phyloP scores from a whole-genome alignment of 192 early-diverging fungal species.

The Jimgerdemannia flammicorona region DNA sequence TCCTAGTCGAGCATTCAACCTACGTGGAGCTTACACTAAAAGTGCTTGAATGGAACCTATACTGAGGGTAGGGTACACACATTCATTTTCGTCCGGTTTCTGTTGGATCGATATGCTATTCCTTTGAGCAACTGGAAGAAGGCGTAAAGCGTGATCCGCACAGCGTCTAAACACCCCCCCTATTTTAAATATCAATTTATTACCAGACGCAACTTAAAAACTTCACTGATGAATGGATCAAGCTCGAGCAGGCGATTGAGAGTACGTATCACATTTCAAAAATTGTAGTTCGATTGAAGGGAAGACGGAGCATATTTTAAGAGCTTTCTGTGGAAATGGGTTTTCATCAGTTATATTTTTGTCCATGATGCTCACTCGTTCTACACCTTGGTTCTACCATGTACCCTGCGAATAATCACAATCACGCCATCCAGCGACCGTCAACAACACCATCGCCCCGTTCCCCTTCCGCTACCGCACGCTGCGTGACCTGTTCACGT shows the following conservation, averaged over 20 bases:
- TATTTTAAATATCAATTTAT: not conserved
- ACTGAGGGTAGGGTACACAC: constrained; percentile 28
- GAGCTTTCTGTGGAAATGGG: too few relatives aligned
- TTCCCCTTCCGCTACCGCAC: constrained; percentile 32
- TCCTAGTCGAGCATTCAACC: constrained; percentile 37
- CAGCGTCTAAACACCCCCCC: too few relatives aligned
- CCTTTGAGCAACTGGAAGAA: not conserved
- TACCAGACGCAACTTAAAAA: not conserved
- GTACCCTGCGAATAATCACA: not conserved
- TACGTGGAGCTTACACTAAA: constrained; percentile 32
- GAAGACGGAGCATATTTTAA: too few relatives aligned
- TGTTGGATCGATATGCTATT: not conserved
- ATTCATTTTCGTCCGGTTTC: too few relatives aligned
- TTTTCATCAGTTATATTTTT: too few relatives aligned
- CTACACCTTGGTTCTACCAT: too few relatives aligned
- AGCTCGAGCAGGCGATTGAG: not conserved
- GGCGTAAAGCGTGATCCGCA: too few relatives aligned
- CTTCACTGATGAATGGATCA: not conserved
- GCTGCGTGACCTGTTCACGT: constrained; percentile 18
- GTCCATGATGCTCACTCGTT: too few relatives aligned
- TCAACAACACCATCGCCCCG: constrained; percentile 29
- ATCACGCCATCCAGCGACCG: constrained; percentile 13
- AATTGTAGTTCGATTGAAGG: too few relatives aligned
- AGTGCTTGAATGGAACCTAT: constrained; percentile 23
- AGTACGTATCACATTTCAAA: not conserved